phyloP scores from a whole-genome alignment of 1,139 yeast species.

The Diutina ranongensis region DNA sequence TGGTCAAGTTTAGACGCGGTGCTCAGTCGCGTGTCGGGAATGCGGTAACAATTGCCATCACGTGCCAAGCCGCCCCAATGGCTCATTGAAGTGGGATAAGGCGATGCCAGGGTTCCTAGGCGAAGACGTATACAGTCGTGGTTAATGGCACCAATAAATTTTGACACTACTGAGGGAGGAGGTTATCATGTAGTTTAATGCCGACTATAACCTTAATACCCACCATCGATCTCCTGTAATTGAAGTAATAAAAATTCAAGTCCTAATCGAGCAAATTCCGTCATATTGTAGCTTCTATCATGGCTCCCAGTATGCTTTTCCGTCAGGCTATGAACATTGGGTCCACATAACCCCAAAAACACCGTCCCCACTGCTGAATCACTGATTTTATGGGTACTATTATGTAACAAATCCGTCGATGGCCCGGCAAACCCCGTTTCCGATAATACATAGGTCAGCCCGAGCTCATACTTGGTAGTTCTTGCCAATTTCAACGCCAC shows the following conservation, averaged over 20 bases:
- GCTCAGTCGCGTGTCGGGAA: background rate
- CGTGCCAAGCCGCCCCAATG: too few relatives aligned
- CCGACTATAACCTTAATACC: too few relatives aligned
- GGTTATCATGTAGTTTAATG: too few relatives aligned
- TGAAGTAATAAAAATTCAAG: constrained; percentile 45
- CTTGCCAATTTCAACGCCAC: constrained; percentile 72
- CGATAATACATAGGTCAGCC: constrained; percentile 69
- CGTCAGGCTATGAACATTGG: constrained; percentile 43
- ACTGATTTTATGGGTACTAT: constrained; percentile 9
- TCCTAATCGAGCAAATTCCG: constrained; percentile 58
- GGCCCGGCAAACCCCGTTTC: constrained; percentile 91
- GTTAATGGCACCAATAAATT: too few relatives aligned
- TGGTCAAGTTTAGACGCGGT: background rate
- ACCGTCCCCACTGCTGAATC: constrained; percentile 48
- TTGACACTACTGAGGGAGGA: too few relatives aligned
- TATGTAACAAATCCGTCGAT: constrained; percentile 31
- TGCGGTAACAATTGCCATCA: background rate
- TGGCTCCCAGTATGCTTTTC: constrained; percentile 37
- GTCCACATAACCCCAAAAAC: constrained; percentile 62
- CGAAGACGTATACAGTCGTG: too few relatives aligned
- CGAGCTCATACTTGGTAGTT: constrained; percentile 67
- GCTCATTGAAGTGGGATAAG: too few relatives aligned
- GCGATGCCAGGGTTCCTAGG: too few relatives aligned
- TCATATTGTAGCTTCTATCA: constrained; percentile 63
- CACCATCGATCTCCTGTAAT: constrained; percentile 11